Evolutionary conservation across 2,329 filamentous ascomycete species (phyloP).

Genomic region (Aureobasidium sp.): DNA sequence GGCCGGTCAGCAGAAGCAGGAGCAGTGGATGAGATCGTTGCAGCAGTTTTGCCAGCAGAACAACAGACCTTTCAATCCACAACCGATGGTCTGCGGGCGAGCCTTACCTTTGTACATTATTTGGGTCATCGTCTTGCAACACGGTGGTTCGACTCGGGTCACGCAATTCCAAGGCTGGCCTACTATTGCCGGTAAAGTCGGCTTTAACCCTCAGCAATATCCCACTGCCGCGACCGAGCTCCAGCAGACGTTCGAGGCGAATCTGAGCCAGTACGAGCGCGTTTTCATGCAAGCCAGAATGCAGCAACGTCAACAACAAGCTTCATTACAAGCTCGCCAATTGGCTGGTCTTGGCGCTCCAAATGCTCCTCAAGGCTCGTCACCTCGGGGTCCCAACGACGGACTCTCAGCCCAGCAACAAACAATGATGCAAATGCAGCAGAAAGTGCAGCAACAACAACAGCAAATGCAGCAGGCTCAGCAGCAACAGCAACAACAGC

Average conservation of each 20-base stretch:
- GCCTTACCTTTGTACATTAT: conserved; percentile 68
- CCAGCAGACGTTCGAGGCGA: conserved; percentile 65
- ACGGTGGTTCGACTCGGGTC: conserved; percentile 69
- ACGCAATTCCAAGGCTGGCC: conserved; percentile 66
- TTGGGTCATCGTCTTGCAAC: conserved; percentile 69
- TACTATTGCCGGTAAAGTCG: conserved; percentile 53
- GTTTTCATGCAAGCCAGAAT: conserved; percentile 52
- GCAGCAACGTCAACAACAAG: conserved; percentile 32
- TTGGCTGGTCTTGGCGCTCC: conserved; percentile 34
- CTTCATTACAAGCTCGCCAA: conserved; percentile 31
- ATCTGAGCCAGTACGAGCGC: conserved; percentile 70
- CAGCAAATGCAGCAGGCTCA: conserved; percentile 21
- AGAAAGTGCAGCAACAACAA: conserved; percentile 25
- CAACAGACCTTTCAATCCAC: conserved; percentile 65
- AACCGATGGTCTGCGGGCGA: conserved; percentile 66
- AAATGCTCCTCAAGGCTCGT: conserved; percentile 23
- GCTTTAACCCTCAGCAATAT: conserved; percentile 37
- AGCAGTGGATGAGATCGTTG: conserved; percentile 58
- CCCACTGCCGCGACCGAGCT: conserved; percentile 64
- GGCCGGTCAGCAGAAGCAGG: conserved; percentile 23
- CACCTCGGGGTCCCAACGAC: conserved; percentile 20
- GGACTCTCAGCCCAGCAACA: conserved; percentile 16
- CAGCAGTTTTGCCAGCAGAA: conserved; percentile 69
- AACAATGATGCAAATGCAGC: conserved; percentile 28
- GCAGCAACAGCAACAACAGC: conserved; percentile 14